Evolutionary conservation across 345 rosid genomes (phyloP).

Genomic region (Populus ilicifolia): DNA sequence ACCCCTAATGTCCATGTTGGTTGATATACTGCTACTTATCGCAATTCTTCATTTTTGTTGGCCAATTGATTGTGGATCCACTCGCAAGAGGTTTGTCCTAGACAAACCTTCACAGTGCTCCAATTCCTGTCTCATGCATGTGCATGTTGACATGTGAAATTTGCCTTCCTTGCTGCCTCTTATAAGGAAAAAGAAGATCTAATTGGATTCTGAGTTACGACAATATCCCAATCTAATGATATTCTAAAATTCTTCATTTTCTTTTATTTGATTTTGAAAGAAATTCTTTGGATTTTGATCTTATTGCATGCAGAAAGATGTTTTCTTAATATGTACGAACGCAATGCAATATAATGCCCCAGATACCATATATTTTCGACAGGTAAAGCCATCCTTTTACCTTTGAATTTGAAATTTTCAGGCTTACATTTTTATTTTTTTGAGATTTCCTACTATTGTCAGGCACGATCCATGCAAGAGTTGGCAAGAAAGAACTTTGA

Average conservation of each 20-base stretch:
- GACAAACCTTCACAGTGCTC: neutral
- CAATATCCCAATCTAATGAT: neutral
- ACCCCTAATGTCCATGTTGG: neutral
- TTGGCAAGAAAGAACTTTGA: constrained; percentile 28
- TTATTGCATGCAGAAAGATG: constrained; percentile 26
- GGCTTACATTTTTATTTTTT: neutral
- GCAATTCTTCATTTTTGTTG: neutral
- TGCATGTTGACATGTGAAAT: neutral
- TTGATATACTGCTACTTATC: neutral
- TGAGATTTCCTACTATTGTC: neutral
- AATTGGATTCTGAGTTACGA: neutral
- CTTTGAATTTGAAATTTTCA: neutral
- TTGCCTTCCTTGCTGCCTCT: neutral
- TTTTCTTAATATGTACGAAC: constrained; percentile 24
- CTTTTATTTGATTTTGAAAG: neutral
- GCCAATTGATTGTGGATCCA: neutral
- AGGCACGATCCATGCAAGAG: constrained; percentile 31
- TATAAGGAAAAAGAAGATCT: neutral
- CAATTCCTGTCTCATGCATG: neutral
- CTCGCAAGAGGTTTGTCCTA: neutral
- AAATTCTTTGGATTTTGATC: constrained; percentile 4
- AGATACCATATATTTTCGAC: constrained; percentile 29
- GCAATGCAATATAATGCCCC: constrained; percentile 37
- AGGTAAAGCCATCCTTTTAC: constrained; percentile 14
- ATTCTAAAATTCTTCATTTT: neutral